Conservation (phyloP, 139 green algal genomes). For the Gonium pectorale region DNA sequence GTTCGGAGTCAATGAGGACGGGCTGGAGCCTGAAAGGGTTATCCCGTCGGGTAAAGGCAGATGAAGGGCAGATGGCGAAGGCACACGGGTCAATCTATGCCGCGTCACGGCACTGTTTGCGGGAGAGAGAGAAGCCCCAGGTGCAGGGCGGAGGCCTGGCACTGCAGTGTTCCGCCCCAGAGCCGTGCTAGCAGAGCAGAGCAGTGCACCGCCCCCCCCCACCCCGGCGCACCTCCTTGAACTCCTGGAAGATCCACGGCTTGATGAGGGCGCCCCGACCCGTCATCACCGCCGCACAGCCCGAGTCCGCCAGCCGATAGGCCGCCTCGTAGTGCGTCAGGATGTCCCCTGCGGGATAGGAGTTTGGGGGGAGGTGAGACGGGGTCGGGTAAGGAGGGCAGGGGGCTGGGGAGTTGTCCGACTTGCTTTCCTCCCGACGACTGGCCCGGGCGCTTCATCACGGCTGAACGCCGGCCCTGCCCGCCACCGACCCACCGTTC, state of each 20-base stretch:
- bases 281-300: constrained; percentile 66
- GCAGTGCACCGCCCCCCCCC: background rate
- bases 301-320: background rate
- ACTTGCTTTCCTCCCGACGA: too few relatives aligned
- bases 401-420: too few relatives aligned
- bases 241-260: constrained; percentile 90
- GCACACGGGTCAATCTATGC: too few relatives aligned
- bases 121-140: too few relatives aligned
- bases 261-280: constrained; percentile 84
- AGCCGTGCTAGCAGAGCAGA: background rate
- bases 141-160: too few relatives aligned
- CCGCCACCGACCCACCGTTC: too few relatives aligned
- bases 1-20: background rate
- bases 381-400: too few relatives aligned
- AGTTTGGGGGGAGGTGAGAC: too few relatives aligned
- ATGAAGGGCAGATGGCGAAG: background rate
- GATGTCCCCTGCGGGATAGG: too few relatives aligned
- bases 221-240: constrained; percentile 59
- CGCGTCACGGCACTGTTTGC: too few relatives aligned
- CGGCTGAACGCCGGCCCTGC: too few relatives aligned
- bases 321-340: constrained; percentile 86
- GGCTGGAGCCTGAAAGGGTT: background rate
- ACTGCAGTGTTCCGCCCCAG: background rate
- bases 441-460: too few relatives aligned
- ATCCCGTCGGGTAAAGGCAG: background rate